A percentile compares a stretch with the other conserved stretches of the same genome.
phyloP scores from a whole-genome alignment of 2,329 filamentous ascomycete species.

The Pseudogymnoascus sp. region DNA sequence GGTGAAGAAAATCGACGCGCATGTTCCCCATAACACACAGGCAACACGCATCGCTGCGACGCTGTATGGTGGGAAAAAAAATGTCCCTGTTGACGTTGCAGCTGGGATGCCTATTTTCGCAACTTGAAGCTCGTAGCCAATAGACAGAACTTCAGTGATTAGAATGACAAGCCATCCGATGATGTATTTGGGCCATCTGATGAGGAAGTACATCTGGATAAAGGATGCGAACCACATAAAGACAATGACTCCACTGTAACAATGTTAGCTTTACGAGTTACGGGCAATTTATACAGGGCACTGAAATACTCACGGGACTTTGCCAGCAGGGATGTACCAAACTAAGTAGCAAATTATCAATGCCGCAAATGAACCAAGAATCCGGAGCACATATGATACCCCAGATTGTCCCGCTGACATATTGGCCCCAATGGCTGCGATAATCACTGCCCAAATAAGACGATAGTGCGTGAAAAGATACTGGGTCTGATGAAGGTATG shows the following conservation, averaged over 20 bases:
- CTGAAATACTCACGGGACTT: not conserved
- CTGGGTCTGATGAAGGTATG: slow-evolving; percentile 10
- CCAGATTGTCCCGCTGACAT: slow-evolving; percentile 10
- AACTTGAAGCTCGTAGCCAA: slow-evolving; percentile 66
- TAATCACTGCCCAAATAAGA: slow-evolving; percentile 8
- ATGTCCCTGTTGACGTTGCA: slow-evolving; percentile 53
- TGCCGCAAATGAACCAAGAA: not conserved
- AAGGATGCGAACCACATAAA: slow-evolving; percentile 9
- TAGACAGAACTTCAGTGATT: slow-evolving; percentile 49
- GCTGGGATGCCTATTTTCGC: slow-evolving; percentile 50
- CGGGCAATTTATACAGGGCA: not conserved
- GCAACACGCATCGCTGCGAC: slow-evolving; percentile 62
- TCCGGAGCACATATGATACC: slow-evolving; percentile 9
- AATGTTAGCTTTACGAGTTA: not conserved
- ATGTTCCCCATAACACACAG: slow-evolving; percentile 54
- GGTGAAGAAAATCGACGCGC: slow-evolving; percentile 67
- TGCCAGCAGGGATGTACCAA: slow-evolving; percentile 9
- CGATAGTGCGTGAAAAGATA: slow-evolving; percentile 5
- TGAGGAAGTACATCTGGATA: slow-evolving; percentile 6
- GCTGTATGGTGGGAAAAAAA: slow-evolving; percentile 60
- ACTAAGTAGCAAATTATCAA: slow-evolving; percentile 8
- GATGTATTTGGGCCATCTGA: slow-evolving; percentile 6
- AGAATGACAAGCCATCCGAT: slow-evolving; percentile 9
- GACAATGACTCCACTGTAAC: slow-evolving; percentile 6
- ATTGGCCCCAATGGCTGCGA: slow-evolving; percentile 10